Conservation (phyloP, 2,329 filamentous ascomycete species). For the Fusarium oxysporum region DNA sequence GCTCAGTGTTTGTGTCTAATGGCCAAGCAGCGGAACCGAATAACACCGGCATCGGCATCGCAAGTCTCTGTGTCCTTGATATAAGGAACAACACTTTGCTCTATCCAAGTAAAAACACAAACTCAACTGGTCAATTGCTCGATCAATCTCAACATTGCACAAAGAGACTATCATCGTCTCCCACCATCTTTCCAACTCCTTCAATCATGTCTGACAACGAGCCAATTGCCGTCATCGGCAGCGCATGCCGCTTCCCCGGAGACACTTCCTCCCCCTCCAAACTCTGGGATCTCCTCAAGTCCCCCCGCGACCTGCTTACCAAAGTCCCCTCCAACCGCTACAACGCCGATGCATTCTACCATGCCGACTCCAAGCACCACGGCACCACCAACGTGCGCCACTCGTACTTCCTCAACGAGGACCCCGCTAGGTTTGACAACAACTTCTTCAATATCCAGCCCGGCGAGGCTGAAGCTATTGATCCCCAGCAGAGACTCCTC, state of each 20-base stretch:
- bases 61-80: accelerated
- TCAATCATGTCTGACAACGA: slow-evolving; percentile 27
- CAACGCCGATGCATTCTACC: not conserved
- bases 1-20: too few relatives aligned
- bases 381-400: not conserved
- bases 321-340: not conserved
- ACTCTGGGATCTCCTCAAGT: not conserved
- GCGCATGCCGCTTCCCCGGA: slow-evolving; percentile 54
- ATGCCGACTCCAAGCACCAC: not conserved
- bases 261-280: slow-evolving; percentile 38
- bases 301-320: not conserved
- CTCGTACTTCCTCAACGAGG: not conserved
- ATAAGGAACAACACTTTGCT: not conserved
- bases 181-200: not conserved
- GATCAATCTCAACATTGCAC: not conserved
- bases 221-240: slow-evolving; percentile 57
- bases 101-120: accelerated
- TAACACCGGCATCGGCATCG: not conserved
- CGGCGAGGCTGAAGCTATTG: accelerated
- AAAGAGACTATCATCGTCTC: not conserved
- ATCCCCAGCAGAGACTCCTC: not conserved
- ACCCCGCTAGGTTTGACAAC: slow-evolving; percentile 42
- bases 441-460: not conserved
- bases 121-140: not conserved
- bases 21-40: not conserved